These are phyloP conservation scores for Cicer yamashitae DNA, from an alignment of 306 rosid species.

Conservation along the genomic window DNA sequence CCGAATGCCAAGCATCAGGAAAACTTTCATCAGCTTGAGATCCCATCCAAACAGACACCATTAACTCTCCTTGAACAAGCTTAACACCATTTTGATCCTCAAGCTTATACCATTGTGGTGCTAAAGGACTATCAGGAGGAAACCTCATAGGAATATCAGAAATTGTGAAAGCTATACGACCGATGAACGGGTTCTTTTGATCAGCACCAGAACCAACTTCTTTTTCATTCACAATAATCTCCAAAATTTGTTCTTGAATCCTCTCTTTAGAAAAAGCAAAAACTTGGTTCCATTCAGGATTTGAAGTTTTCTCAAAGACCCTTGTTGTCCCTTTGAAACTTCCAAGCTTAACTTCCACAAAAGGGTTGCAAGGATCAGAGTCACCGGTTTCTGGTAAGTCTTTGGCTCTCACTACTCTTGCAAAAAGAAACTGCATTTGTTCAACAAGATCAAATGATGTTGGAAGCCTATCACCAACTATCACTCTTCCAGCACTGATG, in stretches of 20 bases:
- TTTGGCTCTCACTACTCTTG: constrained; percentile 30
- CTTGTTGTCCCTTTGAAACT: constrained; percentile 33
- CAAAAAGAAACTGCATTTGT: constrained; percentile 43
- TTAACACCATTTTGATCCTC: constrained; percentile 39
- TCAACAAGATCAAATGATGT: constrained; percentile 43
- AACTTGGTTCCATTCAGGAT: constrained; percentile 46
- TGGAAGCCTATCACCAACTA: constrained; percentile 45
- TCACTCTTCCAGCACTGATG: constrained; percentile 43
- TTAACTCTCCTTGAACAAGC: constrained; percentile 49
- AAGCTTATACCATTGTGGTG: constrained; percentile 52
- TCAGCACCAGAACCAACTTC: neutral
- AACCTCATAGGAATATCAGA: constrained; percentile 48
- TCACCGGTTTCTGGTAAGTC: neutral
- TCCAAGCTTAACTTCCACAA: constrained; percentile 42
- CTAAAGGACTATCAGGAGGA: constrained; percentile 57
- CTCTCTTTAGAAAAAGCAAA: constrained; percentile 42
- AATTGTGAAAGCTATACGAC: constrained; percentile 34
- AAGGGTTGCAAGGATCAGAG: constrained; percentile 24
- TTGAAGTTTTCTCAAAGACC: constrained; percentile 2
- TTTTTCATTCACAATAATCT: constrained; percentile 43
- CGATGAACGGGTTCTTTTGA: neutral
- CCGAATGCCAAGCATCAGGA: constrained; percentile 49
- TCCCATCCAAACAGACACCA: constrained; percentile 65
- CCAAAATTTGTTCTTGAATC: constrained; percentile 34
- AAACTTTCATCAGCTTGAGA: constrained; percentile 59